Evolutionary conservation across 805 yeast genomes (phyloP).

Genomic region (Kazachstania bromeliacearum): DNA sequence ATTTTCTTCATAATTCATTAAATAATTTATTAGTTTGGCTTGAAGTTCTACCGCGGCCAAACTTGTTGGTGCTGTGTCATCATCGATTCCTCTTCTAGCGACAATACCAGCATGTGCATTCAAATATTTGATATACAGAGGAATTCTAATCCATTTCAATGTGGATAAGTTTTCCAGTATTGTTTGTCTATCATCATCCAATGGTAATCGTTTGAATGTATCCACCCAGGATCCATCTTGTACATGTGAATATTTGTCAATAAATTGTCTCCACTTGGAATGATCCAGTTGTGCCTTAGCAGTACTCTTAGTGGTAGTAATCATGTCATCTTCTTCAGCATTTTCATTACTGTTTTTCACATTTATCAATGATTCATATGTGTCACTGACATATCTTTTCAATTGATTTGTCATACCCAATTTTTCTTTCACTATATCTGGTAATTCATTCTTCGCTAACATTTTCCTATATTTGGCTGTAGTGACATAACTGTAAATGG

Average conservation of each 20-base stretch:
- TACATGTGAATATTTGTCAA: conserved; percentile 19
- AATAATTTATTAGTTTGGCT: conserved; percentile 18
- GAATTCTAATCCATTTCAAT: conserved; percentile 68
- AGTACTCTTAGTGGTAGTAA: not conserved
- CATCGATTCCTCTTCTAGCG: conserved; percentile 54
- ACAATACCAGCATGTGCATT: conserved; percentile 86
- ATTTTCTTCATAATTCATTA: conserved; percentile 11
- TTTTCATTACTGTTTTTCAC: conserved; percentile 12
- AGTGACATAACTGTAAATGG: conserved; percentile 23
- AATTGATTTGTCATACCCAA: conserved; percentile 20
- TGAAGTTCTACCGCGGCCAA: conserved; percentile 24
- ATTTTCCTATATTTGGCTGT: conserved; percentile 20
- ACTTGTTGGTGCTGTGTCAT: conserved; percentile 22
- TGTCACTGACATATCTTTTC: conserved; percentile 16
- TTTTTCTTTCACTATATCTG: conserved; percentile 14
- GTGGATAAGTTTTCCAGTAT: conserved; percentile 49
- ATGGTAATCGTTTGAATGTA: conserved; percentile 21
- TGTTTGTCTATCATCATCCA: conserved; percentile 31
- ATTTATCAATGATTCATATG: conserved; percentile 18
- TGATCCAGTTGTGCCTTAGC: conserved; percentile 4
- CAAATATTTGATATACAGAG: conserved; percentile 58
- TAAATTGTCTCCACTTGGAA: conserved; percentile 21
- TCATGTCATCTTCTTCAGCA: conserved; percentile 3
- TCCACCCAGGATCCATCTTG: conserved; percentile 11
- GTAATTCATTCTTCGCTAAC: conserved; percentile 16